Base-by-base conservation (phyloP, 345 rosid species). In the Mangifera indica region DNA sequence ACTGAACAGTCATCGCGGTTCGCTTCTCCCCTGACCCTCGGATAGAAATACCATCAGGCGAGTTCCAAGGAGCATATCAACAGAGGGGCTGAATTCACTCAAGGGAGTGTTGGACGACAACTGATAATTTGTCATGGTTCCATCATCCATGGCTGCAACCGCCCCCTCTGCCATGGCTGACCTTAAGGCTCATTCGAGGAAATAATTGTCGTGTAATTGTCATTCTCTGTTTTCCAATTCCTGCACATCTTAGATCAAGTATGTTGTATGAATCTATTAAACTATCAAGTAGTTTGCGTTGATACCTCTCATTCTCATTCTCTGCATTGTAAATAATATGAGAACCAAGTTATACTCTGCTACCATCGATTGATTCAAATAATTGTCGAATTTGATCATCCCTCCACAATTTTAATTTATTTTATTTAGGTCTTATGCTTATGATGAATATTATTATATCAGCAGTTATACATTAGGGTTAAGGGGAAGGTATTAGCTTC, bases 21-120 rank as follows among this genome's bases (percentile, higher is more conserved):
- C 92, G 97, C 82, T 92, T 95, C 79, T 90, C 96, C 0, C 69
- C 66, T 2, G 98, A 94, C 55, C 97, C 98, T 51, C 78, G 89
- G 79, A 90, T 89, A 66, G 97, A 94, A 82, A 85, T 87, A 37
- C 86, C 90, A 20, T 86, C 79, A 55, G 69, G 86, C 79, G 89
- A 63, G 95, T 92, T 66, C 78, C 90, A 59, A 72, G 95, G 73
- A 94, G 97, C 78, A 92, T 94, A 78, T 94, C 98, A 0, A 83
- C 93, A 0, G 98, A 92, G 81, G 98, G 96, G 53, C 82, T 92
- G 73, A 88, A 92, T 80, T 77, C 90, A 59, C 88, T 94, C 7
- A 94, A 92, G 83, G 96, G 92, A 5, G 90, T 80, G 24, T 81
- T 92, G n/a, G 98, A 90, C 64, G 18, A 89, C 9, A 79, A 88